Evolutionary conservation across 345 rosid species (phyloP).

Genomic region (Zanthoxylum bungeanum): DNA sequence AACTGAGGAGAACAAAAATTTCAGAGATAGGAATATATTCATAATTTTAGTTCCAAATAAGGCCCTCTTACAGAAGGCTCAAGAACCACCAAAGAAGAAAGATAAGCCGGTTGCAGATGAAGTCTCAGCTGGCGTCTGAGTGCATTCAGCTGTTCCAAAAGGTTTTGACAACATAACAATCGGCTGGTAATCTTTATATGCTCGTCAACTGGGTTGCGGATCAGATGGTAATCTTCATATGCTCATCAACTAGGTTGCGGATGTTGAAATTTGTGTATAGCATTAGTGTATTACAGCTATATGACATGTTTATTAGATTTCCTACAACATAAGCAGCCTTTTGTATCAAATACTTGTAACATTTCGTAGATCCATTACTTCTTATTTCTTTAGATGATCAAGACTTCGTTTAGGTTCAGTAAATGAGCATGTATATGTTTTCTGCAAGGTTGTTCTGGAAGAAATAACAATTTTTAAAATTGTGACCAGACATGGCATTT

Average conservation of each 20-base stretch:
- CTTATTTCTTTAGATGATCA: background rate
- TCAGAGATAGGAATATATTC: slow-evolving; percentile 68
- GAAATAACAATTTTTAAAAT: background rate
- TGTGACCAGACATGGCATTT: background rate
- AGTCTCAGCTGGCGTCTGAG: slow-evolving; percentile 59
- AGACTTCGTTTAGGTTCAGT: background rate
- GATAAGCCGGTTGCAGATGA: slow-evolving; percentile 46
- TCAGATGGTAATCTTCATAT: slow-evolving; percentile 11
- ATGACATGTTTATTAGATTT: slow-evolving; percentile 1
- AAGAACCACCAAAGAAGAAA: slow-evolving; percentile 68
- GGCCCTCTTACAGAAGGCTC: slow-evolving; percentile 58
- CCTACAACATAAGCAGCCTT: slow-evolving; percentile 13
- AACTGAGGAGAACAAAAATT: slow-evolving; percentile 79
- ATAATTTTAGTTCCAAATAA: slow-evolving; percentile 83
- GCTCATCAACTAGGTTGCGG: background rate
- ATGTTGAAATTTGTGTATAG: slow-evolving; percentile 24
- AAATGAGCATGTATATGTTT: background rate
- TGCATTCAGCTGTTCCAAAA: background rate
- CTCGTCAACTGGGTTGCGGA: background rate
- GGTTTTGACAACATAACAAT: slow-evolving; percentile 11
- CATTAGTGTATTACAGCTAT: slow-evolving; percentile 11
- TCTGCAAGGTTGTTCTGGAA: background rate
- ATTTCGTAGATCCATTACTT: background rate
- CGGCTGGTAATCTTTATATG: slow-evolving; percentile 13
- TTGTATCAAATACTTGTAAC: background rate